Base-by-base conservation (phyloP, 2,329 filamentous ascomycete species). In the Davidsoniella neocaledoniae region DNA sequence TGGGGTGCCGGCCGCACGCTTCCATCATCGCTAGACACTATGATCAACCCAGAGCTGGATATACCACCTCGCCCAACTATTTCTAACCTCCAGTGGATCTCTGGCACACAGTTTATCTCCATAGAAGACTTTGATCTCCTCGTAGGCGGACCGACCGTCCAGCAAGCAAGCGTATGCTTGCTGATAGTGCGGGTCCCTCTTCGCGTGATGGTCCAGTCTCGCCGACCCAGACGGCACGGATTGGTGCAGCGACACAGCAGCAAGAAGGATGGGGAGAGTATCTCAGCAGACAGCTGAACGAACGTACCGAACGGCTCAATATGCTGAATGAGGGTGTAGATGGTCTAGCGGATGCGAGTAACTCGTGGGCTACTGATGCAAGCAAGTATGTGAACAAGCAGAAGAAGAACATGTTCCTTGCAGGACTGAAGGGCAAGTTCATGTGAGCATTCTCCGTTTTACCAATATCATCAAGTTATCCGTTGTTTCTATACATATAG, bases 1-100 rank as follows among this genome's bases (percentile, higher is more conserved):
- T 96, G 87, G 79, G 90, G 88, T 12, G 76, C 77, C 1, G 85
- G 83, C 3, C 70, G 79, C 54, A 64, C 69, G 25, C 66, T 85
- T 54, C 76, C 73, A 53, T 77, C 72, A 48, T 70, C 68, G 1
- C 65, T 76, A n/a, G 88, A 95, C 60, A 77, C 71, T 6, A 70
- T 98, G 2, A 77, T 85, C 63, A 94, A 96, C 60, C 79, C 84
- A 0, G 72, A 83, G 52, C 74, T 85, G 0, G 61, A 74, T 14
- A 73, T 83, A 19, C 90, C 88, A 2, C 73, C 86, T 10, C 78
- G 91, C 2, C 91, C 91, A 1, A 94, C 87, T 0, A 98, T 98
- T 53, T 93, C 85, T 17, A 94, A 93, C 58, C 66, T 98, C 37
- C 87, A 96, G 65, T 98, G 91, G 91, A 86, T 98, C 48, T 83